Conservation (phyloP, 176 grass and related monocot species). For the Tillandsia fasciculata region DNA sequence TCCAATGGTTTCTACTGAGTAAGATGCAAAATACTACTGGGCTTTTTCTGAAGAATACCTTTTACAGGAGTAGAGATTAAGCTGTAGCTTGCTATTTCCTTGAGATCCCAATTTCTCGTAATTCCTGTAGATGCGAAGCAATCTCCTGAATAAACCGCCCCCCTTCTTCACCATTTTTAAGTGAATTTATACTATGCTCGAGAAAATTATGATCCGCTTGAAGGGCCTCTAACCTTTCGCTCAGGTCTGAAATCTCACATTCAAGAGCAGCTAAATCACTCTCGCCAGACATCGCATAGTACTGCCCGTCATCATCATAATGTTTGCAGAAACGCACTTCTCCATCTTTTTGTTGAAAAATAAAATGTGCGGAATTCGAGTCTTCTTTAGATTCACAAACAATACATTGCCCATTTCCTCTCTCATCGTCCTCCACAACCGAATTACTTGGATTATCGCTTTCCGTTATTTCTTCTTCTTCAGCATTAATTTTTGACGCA, state of each 20-base stretch:
- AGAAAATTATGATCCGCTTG: constrained; percentile 54
- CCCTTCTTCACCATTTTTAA: constrained; percentile 44
- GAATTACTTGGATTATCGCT: neutral
- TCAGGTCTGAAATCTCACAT: constrained; percentile 39
- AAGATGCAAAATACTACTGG: neutral
- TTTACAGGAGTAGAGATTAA: neutral
- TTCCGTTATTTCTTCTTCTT: constrained; percentile 34
- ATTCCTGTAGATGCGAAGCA: constrained; percentile 34
- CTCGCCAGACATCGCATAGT: neutral
- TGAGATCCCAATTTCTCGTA: constrained; percentile 31
- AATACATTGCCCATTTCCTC: neutral
- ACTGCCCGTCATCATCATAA: constrained; percentile 14
- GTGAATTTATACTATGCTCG: constrained; percentile 62
- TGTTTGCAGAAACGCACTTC: neutral
- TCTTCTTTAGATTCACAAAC: neutral
- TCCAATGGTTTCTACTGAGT: neutral
- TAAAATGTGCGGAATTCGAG: neutral
- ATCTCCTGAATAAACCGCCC: constrained; percentile 51
- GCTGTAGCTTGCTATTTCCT: constrained; percentile 12
- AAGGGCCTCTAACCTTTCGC: constrained; percentile 43
- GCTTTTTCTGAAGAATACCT: neutral
- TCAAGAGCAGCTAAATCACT: constrained; percentile 31
- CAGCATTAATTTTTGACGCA: constrained; percentile 26
- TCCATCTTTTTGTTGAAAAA: neutral
- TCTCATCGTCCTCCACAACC: neutral